A percentile compares a stretch with the other conserved stretches of the same genome.
phyloP scores from a whole-genome alignment of 106 monocot species.

The Acanthochlamys bracteata region DNA sequence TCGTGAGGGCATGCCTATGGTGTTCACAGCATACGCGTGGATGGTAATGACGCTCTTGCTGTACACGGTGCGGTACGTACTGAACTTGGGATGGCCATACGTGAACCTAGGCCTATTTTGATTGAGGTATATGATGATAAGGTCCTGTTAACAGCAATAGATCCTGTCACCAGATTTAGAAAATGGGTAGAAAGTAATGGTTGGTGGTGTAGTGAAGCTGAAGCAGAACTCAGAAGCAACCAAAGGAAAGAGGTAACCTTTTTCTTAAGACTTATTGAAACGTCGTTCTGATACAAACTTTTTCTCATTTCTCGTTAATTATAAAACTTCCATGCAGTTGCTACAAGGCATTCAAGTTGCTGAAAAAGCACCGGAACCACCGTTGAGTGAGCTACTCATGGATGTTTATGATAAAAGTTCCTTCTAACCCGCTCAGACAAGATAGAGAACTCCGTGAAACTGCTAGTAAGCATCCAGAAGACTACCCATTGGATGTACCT shows the following conservation, averaged over 20 bases:
- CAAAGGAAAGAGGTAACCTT: conserved; percentile 74
- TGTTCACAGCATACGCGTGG: conserved; percentile 74
- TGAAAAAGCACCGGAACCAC: conserved; percentile 62
- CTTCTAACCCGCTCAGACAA: conserved; percentile 70
- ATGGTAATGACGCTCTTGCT: conserved; percentile 93
- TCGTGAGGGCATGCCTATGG: conserved; percentile 90
- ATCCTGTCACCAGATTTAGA: conserved; percentile 75
- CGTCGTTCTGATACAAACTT: neutral
- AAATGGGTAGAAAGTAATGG: conserved; percentile 86
- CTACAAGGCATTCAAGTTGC: conserved; percentile 73
- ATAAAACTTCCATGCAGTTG: conserved; percentile 32
- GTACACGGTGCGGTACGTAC: conserved; percentile 80
- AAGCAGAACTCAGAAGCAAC: conserved; percentile 57
- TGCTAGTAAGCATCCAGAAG: conserved; percentile 48
- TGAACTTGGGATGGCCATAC: conserved; percentile 81
- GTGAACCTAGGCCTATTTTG: conserved; percentile 70
- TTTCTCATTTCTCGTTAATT: neutral
- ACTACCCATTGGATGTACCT: conserved; percentile 72
- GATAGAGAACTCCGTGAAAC: conserved; percentile 47
- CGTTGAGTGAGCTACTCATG: conserved; percentile 62
- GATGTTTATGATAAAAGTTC: conserved; percentile 82
- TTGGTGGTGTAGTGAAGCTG: conserved; percentile 81
- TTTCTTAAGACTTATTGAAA: neutral
- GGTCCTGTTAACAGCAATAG: conserved; percentile 22
- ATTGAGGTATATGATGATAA: conserved; percentile 45